Evolutionary conservation across 805 yeast species (phyloP).

Genomic region (Wickerhamomyces chambardii): DNA sequence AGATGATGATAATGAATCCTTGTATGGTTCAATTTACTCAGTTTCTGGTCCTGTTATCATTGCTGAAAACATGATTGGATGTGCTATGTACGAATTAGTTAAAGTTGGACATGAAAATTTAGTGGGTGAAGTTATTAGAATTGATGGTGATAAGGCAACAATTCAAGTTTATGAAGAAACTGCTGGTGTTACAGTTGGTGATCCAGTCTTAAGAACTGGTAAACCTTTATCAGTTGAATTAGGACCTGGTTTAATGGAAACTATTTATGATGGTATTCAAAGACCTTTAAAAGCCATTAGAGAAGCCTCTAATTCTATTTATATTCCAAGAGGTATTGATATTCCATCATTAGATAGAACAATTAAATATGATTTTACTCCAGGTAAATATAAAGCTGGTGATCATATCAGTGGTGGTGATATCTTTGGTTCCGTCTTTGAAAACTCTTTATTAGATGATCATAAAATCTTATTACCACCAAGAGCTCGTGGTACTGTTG

Average conservation of each 20-base stretch:
- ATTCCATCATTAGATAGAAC: conserved; percentile 91
- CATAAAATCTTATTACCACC: conserved; percentile 96
- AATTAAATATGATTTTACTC: conserved; percentile 78
- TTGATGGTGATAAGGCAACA: conserved; percentile 93
- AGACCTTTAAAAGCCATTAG: conserved; percentile 94
- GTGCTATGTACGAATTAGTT: conserved; percentile 99
- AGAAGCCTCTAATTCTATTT: conserved; percentile 81
- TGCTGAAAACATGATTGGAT: conserved; percentile 98
- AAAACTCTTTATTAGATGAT: conserved; percentile 85
- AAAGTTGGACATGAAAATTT: conserved; percentile 95
- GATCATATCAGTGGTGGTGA: conserved; percentile 99
- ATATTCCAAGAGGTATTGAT: conserved; percentile 98
- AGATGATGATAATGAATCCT: conserved; percentile 65
- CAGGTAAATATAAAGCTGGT: conserved; percentile 74
- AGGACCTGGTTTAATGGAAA: conserved; percentile 99
- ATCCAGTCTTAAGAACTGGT: conserved; percentile 96
- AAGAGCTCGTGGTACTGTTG: conserved; percentile 96
- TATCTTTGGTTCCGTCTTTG: conserved; percentile 87
- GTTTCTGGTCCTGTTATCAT: conserved; percentile 98
- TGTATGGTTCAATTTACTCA: conserved; percentile 84
- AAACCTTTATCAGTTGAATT: conserved; percentile 98
- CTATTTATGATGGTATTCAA: conserved; percentile 98
- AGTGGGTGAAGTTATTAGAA: conserved; percentile 98
- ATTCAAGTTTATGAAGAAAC: conserved; percentile 99
- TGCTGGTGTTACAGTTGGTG: conserved; percentile 98